phyloP scores from a whole-genome alignment of 306 rosid species.

The Gillenia trifoliata region DNA sequence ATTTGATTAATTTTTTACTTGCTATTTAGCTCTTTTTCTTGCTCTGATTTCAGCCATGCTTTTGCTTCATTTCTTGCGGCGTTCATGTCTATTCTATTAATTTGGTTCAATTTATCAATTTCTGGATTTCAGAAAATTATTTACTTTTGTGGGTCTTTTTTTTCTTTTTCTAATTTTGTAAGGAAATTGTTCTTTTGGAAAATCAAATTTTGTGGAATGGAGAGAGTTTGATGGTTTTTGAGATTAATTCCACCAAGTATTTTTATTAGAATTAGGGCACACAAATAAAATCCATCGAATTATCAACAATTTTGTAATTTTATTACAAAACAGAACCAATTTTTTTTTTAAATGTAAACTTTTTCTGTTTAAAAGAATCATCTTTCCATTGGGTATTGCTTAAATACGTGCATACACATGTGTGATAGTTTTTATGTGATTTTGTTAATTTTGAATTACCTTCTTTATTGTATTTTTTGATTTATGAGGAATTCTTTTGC shows the following conservation, averaged over 20 bases:
- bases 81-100: neutral
- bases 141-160: neutral
- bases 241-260: neutral
- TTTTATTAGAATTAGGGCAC: neutral
- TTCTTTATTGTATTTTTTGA: neutral
- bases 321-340: neutral
- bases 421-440: neutral
- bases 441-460: neutral
- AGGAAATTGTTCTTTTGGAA: neutral
- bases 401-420: neutral
- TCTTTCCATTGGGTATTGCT: neutral
- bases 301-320: neutral
- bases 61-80: neutral
- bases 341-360: neutral
- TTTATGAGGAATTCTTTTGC: slow-evolving; percentile 8
- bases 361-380: neutral
- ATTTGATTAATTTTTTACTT: neutral
- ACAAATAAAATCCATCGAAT: neutral
- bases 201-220: neutral
- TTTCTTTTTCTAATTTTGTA: neutral
- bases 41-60: too few relatives aligned
- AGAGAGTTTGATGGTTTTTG: neutral
- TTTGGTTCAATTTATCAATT: neutral
- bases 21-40: neutral
- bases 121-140: neutral